These are phyloP conservation scores for Strigomonas oncopelti DNA, from an alignment of 208 protist species.

Conservation along the genomic window DNA sequence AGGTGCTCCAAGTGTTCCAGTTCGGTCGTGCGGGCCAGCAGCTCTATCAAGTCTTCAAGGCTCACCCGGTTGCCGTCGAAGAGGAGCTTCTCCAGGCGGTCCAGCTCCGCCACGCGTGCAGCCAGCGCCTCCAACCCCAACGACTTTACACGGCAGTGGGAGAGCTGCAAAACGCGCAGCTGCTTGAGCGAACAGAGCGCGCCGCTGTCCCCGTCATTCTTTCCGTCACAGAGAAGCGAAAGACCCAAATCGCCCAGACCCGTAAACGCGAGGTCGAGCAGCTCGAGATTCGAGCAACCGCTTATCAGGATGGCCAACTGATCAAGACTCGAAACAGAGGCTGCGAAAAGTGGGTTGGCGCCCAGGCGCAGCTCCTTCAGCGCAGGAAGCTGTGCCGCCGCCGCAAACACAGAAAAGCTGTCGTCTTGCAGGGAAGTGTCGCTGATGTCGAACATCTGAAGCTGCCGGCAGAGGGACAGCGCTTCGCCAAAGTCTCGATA, in stretches of 20 bases:
- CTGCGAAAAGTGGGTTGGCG: constrained; percentile 59
- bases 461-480: constrained; percentile 41
- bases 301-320: constrained; percentile 39
- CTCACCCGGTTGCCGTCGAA: constrained; percentile 42
- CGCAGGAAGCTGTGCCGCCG: constrained; percentile 21
- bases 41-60: constrained; percentile 10
- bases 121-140: constrained; percentile 67
- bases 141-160: constrained; percentile 34
- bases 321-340: constrained; percentile 29
- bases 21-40: constrained; percentile 3
- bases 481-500: constrained; percentile 33
- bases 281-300: constrained; percentile 19
- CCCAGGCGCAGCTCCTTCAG: constrained; percentile 49
- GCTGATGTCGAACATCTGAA: constrained; percentile 51
- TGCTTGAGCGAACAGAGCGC: constrained; percentile 33
- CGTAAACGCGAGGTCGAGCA: constrained; percentile 68
- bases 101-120: constrained; percentile 29
- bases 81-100: constrained; percentile 36
- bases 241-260: constrained; percentile 62
- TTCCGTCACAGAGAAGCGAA: constrained; percentile 63
- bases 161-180: constrained; percentile 45
- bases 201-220: constrained; percentile 13
- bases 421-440: constrained; percentile 46
- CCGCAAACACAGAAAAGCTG: constrained; percentile 20
- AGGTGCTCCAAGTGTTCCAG: constrained; percentile 6